phyloP scores from a whole-genome alignment of 164 flowering plant genomes.

The Piper longum region DNA sequence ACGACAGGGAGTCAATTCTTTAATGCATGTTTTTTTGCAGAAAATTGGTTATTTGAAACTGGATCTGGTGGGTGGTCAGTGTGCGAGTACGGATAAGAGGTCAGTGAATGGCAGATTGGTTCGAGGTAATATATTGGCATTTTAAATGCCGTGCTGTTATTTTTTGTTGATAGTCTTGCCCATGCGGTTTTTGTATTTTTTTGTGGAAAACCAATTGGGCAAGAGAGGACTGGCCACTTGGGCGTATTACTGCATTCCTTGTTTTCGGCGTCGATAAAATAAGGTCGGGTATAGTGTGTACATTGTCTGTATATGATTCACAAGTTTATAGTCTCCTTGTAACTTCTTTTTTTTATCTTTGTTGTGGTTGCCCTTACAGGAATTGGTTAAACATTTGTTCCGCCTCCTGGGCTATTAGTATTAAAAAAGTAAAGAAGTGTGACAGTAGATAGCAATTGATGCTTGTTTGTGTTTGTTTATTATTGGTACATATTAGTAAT shows the following conservation, averaged over 20 bases:
- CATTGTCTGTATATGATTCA: neutral
- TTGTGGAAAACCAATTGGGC: conserved; percentile 7
- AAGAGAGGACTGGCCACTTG: neutral
- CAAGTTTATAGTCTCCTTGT: neutral
- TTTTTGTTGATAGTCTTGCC: conserved; percentile 5
- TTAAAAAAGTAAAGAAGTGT: too few relatives aligned
- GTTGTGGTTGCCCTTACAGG: neutral
- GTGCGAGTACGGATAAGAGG: conserved; percentile 13
- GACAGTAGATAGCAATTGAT: too few relatives aligned
- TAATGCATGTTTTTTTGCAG: neutral
- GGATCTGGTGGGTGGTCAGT: conserved; percentile 33
- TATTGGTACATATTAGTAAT: too few relatives aligned
- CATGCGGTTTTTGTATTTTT: conserved; percentile 9
- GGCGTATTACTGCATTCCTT: neutral
- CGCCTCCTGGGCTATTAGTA: neutral
- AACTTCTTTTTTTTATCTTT: neutral
- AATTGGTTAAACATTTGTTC: neutral
- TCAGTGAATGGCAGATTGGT: conserved; percentile 2
- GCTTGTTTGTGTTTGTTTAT: too few relatives aligned
- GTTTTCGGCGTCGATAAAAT: conserved; percentile 4
- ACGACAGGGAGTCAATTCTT: neutral
- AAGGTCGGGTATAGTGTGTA: conserved; percentile 3
- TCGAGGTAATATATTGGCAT: neutral
- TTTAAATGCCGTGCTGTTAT: conserved; percentile 12
- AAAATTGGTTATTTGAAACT: conserved; percentile 5